Evolutionary conservation across 75 land plant genomes (phyloP).

Genomic region (Cryptomeria japonica): DNA sequence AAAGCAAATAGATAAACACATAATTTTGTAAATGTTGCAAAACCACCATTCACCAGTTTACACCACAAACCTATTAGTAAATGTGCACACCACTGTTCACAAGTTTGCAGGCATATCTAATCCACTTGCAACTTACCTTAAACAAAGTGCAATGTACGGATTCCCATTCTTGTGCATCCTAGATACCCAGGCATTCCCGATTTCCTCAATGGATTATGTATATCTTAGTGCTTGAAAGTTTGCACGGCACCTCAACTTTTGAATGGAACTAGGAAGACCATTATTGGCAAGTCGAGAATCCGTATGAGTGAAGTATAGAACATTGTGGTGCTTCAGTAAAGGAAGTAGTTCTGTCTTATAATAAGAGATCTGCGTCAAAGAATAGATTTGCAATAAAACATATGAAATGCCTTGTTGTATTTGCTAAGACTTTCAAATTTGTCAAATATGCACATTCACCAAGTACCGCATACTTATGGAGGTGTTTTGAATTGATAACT

Average conservation of each 20-base stretch:
- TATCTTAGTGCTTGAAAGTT: conserved; percentile 71
- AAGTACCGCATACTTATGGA: no score
- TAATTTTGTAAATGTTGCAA: not conserved
- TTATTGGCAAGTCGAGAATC: conserved; percentile 89
- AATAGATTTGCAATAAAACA: not conserved
- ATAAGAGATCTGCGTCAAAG: conserved; percentile 52
- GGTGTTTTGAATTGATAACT: no score
- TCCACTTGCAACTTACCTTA: conserved; percentile 44
- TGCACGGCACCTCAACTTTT: conserved; percentile 81
- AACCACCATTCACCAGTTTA: not conserved
- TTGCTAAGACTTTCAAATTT: no score
- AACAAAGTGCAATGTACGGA: conserved; percentile 79
- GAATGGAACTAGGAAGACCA: conserved; percentile 65
- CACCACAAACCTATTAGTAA: not conserved
- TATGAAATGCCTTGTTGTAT: no score
- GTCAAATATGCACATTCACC: no score
- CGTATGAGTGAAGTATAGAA: conserved; percentile 77
- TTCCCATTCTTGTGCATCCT: conserved; percentile 60
- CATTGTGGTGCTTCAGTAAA: conserved; percentile 77
- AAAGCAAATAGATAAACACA: not conserved
- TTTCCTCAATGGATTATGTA: conserved; percentile 65
- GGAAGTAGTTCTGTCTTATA: conserved; percentile 72
- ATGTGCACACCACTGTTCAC: not conserved
- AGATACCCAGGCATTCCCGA: conserved; percentile 55
- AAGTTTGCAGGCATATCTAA: not conserved